These are phyloP conservation scores for Cephalotrichum gorgonifer DNA, from an alignment of 2,329 filamentous ascomycete genomes.

Conservation along the genomic window DNA sequence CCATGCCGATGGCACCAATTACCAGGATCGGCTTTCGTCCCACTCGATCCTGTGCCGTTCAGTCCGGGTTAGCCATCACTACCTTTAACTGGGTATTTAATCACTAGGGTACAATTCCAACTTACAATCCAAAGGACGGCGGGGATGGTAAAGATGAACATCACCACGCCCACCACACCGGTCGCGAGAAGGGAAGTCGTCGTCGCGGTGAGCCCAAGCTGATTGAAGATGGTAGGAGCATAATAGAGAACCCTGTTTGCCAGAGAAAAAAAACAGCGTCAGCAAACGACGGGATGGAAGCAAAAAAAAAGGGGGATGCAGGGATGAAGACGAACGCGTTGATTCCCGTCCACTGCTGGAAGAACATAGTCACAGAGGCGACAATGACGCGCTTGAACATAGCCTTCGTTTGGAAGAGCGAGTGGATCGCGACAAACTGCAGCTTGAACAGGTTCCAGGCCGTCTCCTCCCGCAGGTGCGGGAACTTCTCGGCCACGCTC, in stretches of 20 bases:
- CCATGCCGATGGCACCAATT: constrained; percentile 61
- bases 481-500: constrained; percentile 56
- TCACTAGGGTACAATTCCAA: too few relatives aligned
- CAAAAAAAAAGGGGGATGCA: not conserved
- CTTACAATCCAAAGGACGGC: constrained; percentile 48
- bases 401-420: constrained; percentile 52
- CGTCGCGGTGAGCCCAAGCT: constrained; percentile 47
- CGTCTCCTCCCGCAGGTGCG: constrained; percentile 49
- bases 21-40: constrained; percentile 54
- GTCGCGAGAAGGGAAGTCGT: constrained; percentile 53
- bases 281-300: not conserved
- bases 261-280: constrained; percentile 22
- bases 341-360: constrained; percentile 26
- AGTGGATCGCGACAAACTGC: constrained; percentile 57
- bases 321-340: not conserved
- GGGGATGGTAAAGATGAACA: constrained; percentile 58
- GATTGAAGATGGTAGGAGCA: constrained; percentile 57
- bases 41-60: constrained; percentile 35
- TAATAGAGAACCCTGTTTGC: constrained; percentile 55
- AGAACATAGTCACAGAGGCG: constrained; percentile 53
- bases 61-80: not conserved
- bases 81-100: too few relatives aligned
- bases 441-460: constrained; percentile 55
- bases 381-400: constrained; percentile 60
- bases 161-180: constrained; percentile 60